phyloP scores from a whole-genome alignment of 2,329 filamentous ascomycete species.

The Diplodia seriata region DNA sequence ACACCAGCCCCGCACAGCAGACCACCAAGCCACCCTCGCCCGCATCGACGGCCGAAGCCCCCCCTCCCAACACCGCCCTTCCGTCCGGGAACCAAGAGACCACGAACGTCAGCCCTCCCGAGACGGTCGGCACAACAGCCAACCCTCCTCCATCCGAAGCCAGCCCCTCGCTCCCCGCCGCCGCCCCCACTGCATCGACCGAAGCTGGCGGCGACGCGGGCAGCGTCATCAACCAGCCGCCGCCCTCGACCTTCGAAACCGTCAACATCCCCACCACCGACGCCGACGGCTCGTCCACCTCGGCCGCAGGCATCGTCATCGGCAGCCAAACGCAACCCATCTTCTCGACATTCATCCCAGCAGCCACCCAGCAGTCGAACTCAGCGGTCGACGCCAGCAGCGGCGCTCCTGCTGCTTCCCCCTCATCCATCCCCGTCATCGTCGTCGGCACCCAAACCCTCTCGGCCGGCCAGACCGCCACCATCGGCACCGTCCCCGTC shows the following conservation, averaged over 20 bases:
- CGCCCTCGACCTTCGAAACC: background rate
- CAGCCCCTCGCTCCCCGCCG: background rate
- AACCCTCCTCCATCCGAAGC: background rate
- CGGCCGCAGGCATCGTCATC: constrained; percentile 1
- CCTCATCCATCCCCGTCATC: background rate
- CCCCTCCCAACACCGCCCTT: background rate
- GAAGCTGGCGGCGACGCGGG: background rate
- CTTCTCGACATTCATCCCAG: background rate
- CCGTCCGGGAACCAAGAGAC: background rate
- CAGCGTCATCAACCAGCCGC: background rate
- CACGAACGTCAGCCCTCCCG: background rate
- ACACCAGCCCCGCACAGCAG: background rate
- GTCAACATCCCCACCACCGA: constrained; percentile 1
- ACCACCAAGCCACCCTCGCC: background rate
- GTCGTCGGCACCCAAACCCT: constrained; percentile 13
- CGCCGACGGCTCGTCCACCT: constrained; percentile 2
- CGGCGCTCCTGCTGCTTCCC: too few species aligned
- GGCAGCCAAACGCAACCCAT: constrained; percentile 1
- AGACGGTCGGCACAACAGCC: background rate
- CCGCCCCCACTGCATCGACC: background rate
- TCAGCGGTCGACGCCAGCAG: background rate
- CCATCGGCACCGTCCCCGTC: constrained; percentile 9
- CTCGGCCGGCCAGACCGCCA: constrained; percentile 14
- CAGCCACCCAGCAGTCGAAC: background rate
- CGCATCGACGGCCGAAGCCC: background rate